These are phyloP conservation scores for Symbiodinium natans DNA, from an alignment of 73 alveolate genomes.

Conservation along the genomic window DNA sequence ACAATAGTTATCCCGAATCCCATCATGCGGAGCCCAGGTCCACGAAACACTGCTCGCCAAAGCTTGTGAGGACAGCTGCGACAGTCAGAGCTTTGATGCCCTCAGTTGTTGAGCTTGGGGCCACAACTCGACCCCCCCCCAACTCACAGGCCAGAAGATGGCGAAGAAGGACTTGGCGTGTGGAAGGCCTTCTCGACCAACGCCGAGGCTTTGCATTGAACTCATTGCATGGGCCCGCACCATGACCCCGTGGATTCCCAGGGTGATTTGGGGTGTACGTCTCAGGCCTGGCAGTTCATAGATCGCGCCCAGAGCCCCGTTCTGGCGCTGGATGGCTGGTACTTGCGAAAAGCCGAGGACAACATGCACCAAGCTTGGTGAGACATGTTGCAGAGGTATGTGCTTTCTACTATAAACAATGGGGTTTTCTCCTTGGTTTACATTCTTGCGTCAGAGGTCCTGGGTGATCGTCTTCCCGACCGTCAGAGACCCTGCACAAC, in stretches of 20 bases:
- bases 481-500: slow-evolving; percentile 59
- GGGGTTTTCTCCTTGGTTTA: too few relatives aligned
- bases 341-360: slow-evolving; percentile 33
- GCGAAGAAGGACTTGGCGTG: neutral
- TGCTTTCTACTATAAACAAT: too few relatives aligned
- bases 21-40: neutral
- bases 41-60: neutral
- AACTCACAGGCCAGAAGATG: neutral
- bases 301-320: slow-evolving; percentile 73
- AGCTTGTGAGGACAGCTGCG: neutral
- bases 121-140: too few relatives aligned
- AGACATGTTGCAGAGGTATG: too few relatives aligned
- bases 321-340: slow-evolving; percentile 66
- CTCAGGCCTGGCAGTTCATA: slow-evolving; percentile 79
- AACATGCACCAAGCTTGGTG: neutral
- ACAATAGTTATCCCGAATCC: too few relatives aligned
- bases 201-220: slow-evolving; percentile 19
- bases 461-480: slow-evolving; percentile 79
- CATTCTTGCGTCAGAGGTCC: neutral
- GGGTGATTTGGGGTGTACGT: too few relatives aligned
- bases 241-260: too few relatives aligned
- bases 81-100: neutral
- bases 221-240: too few relatives aligned
- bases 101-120: neutral
- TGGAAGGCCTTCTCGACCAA: slow-evolving; percentile 79